A percentile compares a stretch with the other conserved stretches of the same genome.
These are phyloP conservation scores for Thalassiosira hispida DNA, from an alignment of 352 stramenopile species.

Conservation along the genomic window DNA sequence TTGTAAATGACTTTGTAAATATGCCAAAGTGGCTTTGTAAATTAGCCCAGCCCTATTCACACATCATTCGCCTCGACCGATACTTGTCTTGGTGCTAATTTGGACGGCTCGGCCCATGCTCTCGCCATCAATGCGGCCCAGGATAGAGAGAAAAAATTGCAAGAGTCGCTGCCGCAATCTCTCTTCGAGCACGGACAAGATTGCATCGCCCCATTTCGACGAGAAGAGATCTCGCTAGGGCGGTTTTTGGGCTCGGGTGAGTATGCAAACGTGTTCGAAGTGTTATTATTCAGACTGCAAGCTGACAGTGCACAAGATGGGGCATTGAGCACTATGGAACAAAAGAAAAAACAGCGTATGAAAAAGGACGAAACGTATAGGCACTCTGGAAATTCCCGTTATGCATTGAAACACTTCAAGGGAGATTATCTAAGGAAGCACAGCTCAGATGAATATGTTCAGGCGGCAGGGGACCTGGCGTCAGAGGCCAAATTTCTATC, in stretches of 20 bases:
- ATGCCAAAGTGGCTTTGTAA: too few species aligned
- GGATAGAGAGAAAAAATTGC: background rate
- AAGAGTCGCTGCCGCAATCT: background rate
- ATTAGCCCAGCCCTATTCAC: too few species aligned
- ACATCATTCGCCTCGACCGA: background rate
- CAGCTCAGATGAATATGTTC: constrained; percentile 42
- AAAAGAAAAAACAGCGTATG: constrained; percentile 2
- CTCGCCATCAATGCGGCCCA: background rate
- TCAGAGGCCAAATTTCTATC: constrained; percentile 62
- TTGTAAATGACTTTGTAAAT: too few species aligned
- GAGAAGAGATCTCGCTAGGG: background rate
- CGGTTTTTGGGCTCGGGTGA: background rate
- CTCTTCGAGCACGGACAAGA: background rate
- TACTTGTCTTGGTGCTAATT: background rate
- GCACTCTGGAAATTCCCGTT: constrained; percentile 41
- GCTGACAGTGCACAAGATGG: background rate
- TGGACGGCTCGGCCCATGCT: background rate
- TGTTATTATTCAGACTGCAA: background rate
- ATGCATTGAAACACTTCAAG: constrained; percentile 63
- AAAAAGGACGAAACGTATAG: constrained; percentile 31
- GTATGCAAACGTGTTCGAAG: background rate
- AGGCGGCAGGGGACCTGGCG: constrained; percentile 52
- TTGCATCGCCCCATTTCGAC: constrained; percentile 1
- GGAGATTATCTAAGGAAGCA: constrained; percentile 12
- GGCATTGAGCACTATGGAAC: constrained; percentile 1